phyloP scores from a whole-genome alignment of 1,284 basidiomycete genomes.

The Chiua sp. region DNA sequence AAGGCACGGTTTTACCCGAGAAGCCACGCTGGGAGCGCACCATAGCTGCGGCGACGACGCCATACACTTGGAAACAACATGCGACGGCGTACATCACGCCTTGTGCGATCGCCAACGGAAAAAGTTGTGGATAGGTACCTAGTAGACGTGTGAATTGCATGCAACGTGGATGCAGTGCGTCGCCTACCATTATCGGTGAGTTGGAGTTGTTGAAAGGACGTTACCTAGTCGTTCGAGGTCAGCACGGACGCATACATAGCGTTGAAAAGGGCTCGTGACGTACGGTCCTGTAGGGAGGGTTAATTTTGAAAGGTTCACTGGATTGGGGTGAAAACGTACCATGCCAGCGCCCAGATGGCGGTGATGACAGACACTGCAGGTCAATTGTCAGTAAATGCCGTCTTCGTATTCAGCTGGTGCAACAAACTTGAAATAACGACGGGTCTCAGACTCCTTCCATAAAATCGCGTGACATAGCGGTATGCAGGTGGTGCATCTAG shows the following conservation, averaged over 20 bases:
- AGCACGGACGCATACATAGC: not conserved
- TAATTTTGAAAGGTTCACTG: no score
- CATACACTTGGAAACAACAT: slow-evolving; percentile 62
- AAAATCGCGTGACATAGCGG: slow-evolving; percentile 60
- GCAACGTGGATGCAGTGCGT: slow-evolving; percentile 10
- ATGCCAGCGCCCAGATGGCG: slow-evolving; percentile 63
- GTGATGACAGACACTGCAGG: slow-evolving; percentile 50
- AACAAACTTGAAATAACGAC: slow-evolving; percentile 59
- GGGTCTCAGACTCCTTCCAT: slow-evolving; percentile 60
- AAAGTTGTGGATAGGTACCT: slow-evolving; percentile 57
- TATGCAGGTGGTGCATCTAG: slow-evolving; percentile 62
- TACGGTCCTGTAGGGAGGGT: slow-evolving; percentile 51
- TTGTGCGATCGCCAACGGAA: slow-evolving; percentile 62
- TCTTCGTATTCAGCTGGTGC: slow-evolving; percentile 20
- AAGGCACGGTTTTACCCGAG: not conserved
- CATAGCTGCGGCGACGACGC: slow-evolving; percentile 54
- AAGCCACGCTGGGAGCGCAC: slow-evolving; percentile 47
- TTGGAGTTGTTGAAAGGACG: slow-evolving; percentile 59
- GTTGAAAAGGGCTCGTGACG: slow-evolving; percentile 20
- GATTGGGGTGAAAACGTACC: slow-evolving; percentile 47
- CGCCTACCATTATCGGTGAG: slow-evolving; percentile 53
- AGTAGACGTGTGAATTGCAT: not conserved
- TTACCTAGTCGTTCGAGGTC: slow-evolving; percentile 47
- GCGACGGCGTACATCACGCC: slow-evolving; percentile 59
- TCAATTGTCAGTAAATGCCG: slow-evolving; percentile 1